These are phyloP conservation scores for Dictyostelium discoideum DNA, from an alignment of 78 protist genomes.

Conservation along the genomic window dicty_2.7 NC_007091.3:3926001-3926500, in stretches of 20 bases:
- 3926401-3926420: not conserved
- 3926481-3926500: not conserved
- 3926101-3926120: not conserved
- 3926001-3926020: too few species aligned
- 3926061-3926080: too few species aligned
- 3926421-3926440: not conserved
- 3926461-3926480: not conserved
- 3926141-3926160: not conserved
- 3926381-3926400: too few species aligned
- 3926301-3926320: not conserved
- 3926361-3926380: not conserved
- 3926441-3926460: not conserved
- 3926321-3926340: not conserved
- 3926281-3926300: not conserved
- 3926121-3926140: not conserved
- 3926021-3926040: too few species aligned
- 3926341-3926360: not conserved
- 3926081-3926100: not conserved
- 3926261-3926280: not conserved
- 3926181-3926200: not conserved
- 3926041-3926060: too few species aligned
- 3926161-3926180: not conserved
- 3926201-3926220: not conserved
- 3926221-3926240: not conserved
- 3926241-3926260: not conserved